Base-by-base conservation (phyloP, 2,329 filamentous ascomycete species). In the Fusarium phyllophilum region DNA sequence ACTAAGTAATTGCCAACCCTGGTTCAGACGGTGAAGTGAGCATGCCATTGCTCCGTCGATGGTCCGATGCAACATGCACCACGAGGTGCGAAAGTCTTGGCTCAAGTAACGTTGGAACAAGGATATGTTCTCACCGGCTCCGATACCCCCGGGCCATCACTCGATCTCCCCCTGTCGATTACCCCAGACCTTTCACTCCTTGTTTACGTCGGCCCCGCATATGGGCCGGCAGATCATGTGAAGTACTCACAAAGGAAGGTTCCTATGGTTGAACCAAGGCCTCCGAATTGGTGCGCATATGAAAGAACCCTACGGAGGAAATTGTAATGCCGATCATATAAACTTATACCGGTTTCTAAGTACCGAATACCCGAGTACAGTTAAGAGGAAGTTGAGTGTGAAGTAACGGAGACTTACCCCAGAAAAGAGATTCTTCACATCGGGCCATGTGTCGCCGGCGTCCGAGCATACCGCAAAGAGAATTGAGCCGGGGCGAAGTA, bases 211-310 rank as follows among this genome's bases (percentile, higher is more conserved):
- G 24, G 59, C 65, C 65, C 65, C 65, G 46, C 63, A 68, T 41
- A 57, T 68, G 48, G 45, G 39, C 22, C 54, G 20, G 46, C 20
- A 52, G 41, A 68, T 62, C 65, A 68, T 68, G 65, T 52, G 65
- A 26, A 17, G 26, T n/a, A 8, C 34, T 34, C 24, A 15, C 29
- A 62, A 38, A 51, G 65, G 45, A 52, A 62, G 46, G 54, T 68
- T 68, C 41, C 12, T 26, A 20, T 42, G 29, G 22, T 2, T 26
- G 17, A 52, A 10, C 15, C 54, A 68, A 46, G 31, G 36, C 18
- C 34, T 8, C 22, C 29, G 68, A 62, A 38, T 68, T 68, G 55
- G 46, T 68, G 46, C 36, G 63, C 65, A 18, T 68, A 41, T n/a
- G 6, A 7, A 34, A 33, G 9, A n/a, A 4, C 1, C 4, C 6